phyloP scores from a whole-genome alignment of 1,284 basidiomycete genomes.

The Phenoliferia sp. region DNA sequence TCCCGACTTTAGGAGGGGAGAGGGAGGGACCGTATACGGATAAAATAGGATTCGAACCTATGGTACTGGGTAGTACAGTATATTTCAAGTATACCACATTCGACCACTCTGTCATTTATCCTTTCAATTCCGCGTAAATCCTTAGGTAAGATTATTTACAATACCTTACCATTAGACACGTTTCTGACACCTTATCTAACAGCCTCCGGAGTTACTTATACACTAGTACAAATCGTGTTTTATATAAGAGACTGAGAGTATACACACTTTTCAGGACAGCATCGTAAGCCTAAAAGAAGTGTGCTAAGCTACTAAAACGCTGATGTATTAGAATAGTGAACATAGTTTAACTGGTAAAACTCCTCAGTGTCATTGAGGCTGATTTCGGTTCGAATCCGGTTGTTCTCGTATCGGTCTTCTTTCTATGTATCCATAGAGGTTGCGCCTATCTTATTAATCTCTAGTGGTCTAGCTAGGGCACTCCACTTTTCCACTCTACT shows the following conservation, averaged over 20 bases:
- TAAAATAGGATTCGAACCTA: constrained; percentile 29
- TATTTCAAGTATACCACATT: constrained; percentile 33
- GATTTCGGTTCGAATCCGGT: constrained; percentile 7
- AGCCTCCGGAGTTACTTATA: too few species aligned
- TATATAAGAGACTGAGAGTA: too few species aligned
- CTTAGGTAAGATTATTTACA: too few species aligned
- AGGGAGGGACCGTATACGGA: too few species aligned
- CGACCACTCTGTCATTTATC: constrained; percentile 30
- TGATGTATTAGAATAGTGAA: constrained; percentile 19
- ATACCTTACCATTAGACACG: too few species aligned
- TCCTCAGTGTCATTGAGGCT: constrained; percentile 5
- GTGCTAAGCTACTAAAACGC: too few species aligned
- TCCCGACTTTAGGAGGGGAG: too few species aligned
- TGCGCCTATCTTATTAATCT: not conserved
- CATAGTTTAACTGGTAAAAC: constrained; percentile 15
- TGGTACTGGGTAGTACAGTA: constrained; percentile 27
- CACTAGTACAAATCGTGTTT: too few species aligned
- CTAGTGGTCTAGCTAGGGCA: constrained; percentile 11
- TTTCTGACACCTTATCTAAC: too few species aligned
- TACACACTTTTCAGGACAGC: too few species aligned
- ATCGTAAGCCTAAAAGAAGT: too few species aligned
- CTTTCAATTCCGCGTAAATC: constrained; percentile 19
- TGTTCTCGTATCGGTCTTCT: constrained; percentile 8
- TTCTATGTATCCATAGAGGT: not conserved
- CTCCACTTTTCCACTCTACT: too few species aligned